Conservation (phyloP, 306 rosid species). For the Cicer yamashitae region DNA sequence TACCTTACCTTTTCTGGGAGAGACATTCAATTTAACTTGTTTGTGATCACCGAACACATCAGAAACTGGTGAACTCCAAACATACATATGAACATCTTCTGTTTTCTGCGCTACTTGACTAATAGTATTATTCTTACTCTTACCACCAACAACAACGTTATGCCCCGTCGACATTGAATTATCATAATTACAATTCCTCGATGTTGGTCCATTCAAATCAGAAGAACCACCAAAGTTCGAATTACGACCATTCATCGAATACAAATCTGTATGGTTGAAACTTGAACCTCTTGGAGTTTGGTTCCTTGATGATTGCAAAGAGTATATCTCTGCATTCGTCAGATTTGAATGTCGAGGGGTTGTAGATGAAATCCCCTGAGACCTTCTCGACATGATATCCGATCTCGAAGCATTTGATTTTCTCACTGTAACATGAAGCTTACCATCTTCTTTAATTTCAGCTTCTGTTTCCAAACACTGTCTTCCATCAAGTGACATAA, state of each 20-base stretch:
- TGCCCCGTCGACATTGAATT: conserved; percentile 43
- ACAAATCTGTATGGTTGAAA: conserved; percentile 83
- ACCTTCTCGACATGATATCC: conserved; percentile 74
- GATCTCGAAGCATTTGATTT: conserved; percentile 85
- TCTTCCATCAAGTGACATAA: conserved; percentile 78
- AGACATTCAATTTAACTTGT: conserved; percentile 65
- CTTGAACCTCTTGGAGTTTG: conserved; percentile 89
- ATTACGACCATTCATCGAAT: conserved; percentile 74
- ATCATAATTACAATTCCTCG: conserved; percentile 72
- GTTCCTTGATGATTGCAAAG: conserved; percentile 75
- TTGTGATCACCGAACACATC: conserved; percentile 81
- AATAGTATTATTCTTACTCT: conserved; percentile 35
- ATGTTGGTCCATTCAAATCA: conserved; percentile 86
- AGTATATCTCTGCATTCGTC: conserved; percentile 86
- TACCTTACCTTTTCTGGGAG: conserved; percentile 74
- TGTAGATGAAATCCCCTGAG: conserved; percentile 71
- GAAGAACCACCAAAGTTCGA: conserved; percentile 64
- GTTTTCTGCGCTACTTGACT: conserved; percentile 56
- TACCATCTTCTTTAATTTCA: conserved; percentile 78
- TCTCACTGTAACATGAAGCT: conserved; percentile 78
- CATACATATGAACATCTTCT: conserved; percentile 84
- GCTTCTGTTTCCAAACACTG: conserved; percentile 76
- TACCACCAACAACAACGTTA: conserved; percentile 62
- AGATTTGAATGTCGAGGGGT: conserved; percentile 85
- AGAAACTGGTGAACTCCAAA: conserved; percentile 90